Percentiles rank a stretch among this genome's conserved stretches.
Evolutionary conservation across 2,329 filamentous ascomycete species (phyloP).

Genomic region (Cercospora janseana): DNA sequence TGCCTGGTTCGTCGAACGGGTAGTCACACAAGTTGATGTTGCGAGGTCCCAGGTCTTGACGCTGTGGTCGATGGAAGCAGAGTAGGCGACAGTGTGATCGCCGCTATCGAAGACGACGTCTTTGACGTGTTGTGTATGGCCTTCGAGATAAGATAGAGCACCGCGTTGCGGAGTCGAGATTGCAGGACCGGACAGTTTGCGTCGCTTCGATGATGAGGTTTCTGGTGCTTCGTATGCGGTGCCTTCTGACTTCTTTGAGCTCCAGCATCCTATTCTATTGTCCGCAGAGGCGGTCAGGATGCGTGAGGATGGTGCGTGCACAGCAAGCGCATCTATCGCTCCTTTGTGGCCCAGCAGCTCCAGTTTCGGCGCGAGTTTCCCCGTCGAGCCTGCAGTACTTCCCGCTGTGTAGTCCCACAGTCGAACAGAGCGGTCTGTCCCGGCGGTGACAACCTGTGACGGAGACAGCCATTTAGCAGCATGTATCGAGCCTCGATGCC

Average conservation of each 20-base stretch:
- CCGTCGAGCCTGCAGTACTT: constrained; percentile 40
- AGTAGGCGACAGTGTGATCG: constrained; percentile 87
- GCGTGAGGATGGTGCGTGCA: constrained; percentile 69
- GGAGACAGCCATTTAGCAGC: constrained; percentile 79
- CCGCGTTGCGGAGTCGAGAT: constrained; percentile 68
- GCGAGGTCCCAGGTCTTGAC: constrained; percentile 88
- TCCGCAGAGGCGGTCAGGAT: constrained; percentile 85
- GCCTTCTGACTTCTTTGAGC: constrained; percentile 70
- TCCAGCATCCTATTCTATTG: constrained; percentile 84
- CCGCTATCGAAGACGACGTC: constrained; percentile 80
- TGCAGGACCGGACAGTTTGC: constrained; percentile 56
- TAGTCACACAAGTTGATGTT: constrained; percentile 74
- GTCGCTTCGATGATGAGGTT: constrained; percentile 71
- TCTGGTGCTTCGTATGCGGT: constrained; percentile 68
- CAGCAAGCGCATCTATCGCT: constrained; percentile 70
- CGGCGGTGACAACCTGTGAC: constrained; percentile 75
- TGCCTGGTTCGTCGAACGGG: constrained; percentile 77
- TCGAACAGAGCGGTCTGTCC: constrained; percentile 79
- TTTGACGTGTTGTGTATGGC: constrained; percentile 72
- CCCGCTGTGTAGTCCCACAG: constrained; percentile 80
- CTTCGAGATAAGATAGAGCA: constrained; percentile 68
- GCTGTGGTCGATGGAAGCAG: constrained; percentile 85
- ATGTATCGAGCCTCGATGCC: constrained; percentile 74
- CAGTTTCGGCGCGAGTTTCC: constrained; percentile 65
- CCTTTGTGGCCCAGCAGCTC: constrained; percentile 82